Evolutionary conservation across 2,329 filamentous ascomycete genomes (phyloP), one percentile per base, ranked within the genome.

Genomic region (Penicillium sp.): DNA sequence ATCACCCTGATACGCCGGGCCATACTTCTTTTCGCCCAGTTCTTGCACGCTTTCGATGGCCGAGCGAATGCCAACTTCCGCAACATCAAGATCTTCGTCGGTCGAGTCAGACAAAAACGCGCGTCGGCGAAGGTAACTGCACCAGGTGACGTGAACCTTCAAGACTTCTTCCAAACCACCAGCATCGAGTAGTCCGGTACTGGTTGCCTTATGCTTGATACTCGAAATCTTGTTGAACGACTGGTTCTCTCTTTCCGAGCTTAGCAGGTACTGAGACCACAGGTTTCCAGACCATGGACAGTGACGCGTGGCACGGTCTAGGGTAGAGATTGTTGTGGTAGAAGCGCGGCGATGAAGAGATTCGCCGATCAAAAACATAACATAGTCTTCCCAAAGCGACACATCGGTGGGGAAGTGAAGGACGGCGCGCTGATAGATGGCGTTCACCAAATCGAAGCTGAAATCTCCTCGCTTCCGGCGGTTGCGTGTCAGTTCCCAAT

Each of bases 81-180:
- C 93, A 45, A 96, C 85, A 69, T 97, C 92, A 31, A 89, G 82
- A 51, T 93, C 90, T 69, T 97, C 92, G 55, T 93, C 89, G 1
- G 84, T 84, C 1, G 88, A 85, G 56, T 85, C 84, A 1, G 85
- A 81, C 53, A 86, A 80, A 77, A 96, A 91, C 17, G 93, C 91
- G 46, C 87, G 87, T 25, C 94, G 88, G 62, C 93, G 91, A 19
- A 99, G 81, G 65, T 93, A 97, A 47, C 91, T 91, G 69, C 93
- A 97, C 94, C 94, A 99, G 0, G 92, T 88, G 50, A 90, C 86
- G 68, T 97, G 91, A 68, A 97, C 90, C 66, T 96, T 91, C 56
- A 97, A 83, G 31, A 97, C 86, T 62, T 92, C 89, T 47, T 91
- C 86, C 81, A 97, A 88, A 25, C 91, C 92, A 58, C 91, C 87